These are phyloP conservation scores for Ceraceosorus guamensis DNA, from an alignment of 1,284 basidiomycete genomes.

Conservation along the genomic window DNA sequence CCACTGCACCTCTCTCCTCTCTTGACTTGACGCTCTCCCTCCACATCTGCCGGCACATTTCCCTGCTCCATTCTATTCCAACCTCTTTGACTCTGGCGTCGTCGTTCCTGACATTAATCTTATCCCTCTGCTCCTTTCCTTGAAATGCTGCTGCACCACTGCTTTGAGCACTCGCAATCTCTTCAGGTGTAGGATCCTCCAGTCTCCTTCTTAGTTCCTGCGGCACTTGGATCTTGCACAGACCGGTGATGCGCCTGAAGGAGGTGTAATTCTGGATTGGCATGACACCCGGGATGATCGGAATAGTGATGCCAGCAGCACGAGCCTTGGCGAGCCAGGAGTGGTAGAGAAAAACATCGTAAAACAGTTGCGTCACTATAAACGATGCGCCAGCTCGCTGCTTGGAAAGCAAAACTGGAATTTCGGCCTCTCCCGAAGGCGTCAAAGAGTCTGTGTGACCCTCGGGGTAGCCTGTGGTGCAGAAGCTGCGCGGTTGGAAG, in stretches of 20 bases:
- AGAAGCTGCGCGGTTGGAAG: neutral
- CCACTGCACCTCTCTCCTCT: too few relatives aligned
- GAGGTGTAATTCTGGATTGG: constrained; percentile 94
- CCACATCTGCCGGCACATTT: constrained; percentile 62
- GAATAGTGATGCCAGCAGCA: constrained; percentile 66
- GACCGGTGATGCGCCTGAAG: constrained; percentile 80
- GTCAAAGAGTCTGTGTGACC: constrained; percentile 63
- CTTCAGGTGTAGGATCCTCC: constrained; percentile 45
- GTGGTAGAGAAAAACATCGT: constrained; percentile 64
- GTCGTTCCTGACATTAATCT: constrained; percentile 51
- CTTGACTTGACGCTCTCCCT: constrained; percentile 56
- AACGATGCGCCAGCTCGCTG: constrained; percentile 92
- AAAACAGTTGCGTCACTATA: constrained; percentile 95
- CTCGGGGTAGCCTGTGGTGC: constrained; percentile 72
- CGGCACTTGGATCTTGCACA: constrained; percentile 78
- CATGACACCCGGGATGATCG: constrained; percentile 94
- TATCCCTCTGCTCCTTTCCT: neutral
- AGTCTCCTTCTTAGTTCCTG: constrained; percentile 62
- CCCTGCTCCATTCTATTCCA: constrained; percentile 57
- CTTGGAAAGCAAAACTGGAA: constrained; percentile 74
- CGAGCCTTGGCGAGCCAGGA: constrained; percentile 30
- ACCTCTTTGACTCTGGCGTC: constrained; percentile 86
- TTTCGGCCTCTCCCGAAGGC: constrained; percentile 61
- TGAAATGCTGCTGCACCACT: too few relatives aligned
- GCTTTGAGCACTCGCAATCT: too few relatives aligned